These are phyloP conservation scores for Trichomonascaceae sp. DNA, from an alignment of 1,139 yeast species.

Conservation along the genomic window DNA sequence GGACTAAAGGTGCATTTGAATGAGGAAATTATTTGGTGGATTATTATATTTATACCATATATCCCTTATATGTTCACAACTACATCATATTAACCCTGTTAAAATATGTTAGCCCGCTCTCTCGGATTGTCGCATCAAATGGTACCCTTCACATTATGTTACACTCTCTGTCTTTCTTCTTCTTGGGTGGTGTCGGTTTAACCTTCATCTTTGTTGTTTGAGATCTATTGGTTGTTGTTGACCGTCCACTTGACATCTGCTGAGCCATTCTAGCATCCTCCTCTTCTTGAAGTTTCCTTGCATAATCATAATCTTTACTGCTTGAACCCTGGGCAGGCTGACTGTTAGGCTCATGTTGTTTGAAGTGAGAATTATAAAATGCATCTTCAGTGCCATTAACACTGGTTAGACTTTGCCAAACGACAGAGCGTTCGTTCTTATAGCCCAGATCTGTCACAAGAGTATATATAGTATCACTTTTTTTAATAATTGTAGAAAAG, in stretches of 20 bases:
- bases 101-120: too few relatives aligned
- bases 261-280: constrained; percentile 56
- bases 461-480: constrained; percentile 44
- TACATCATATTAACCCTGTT: too few relatives aligned
- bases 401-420: constrained; percentile 72
- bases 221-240: background rate
- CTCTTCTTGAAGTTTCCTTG: constrained; percentile 52
- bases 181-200: constrained; percentile 12
- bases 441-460: constrained; percentile 75
- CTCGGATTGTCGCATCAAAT: background rate
- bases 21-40: too few relatives aligned
- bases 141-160: background rate
- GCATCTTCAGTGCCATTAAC: constrained; percentile 60
- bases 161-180: constrained; percentile 8
- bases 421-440: constrained; percentile 42
- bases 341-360: background rate
- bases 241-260: constrained; percentile 35
- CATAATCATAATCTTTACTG: constrained; percentile 40
- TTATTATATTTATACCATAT: too few relatives aligned
- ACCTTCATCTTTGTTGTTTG: constrained; percentile 5
- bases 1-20: too few relatives aligned
- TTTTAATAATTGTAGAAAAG: constrained; percentile 64
- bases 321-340: constrained; percentile 11
- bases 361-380: constrained; percentile 42
- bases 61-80: too few relatives aligned